Evolutionary conservation across 306 rosid species (phyloP).

Genomic region (Pyrus betulifolia): DNA sequence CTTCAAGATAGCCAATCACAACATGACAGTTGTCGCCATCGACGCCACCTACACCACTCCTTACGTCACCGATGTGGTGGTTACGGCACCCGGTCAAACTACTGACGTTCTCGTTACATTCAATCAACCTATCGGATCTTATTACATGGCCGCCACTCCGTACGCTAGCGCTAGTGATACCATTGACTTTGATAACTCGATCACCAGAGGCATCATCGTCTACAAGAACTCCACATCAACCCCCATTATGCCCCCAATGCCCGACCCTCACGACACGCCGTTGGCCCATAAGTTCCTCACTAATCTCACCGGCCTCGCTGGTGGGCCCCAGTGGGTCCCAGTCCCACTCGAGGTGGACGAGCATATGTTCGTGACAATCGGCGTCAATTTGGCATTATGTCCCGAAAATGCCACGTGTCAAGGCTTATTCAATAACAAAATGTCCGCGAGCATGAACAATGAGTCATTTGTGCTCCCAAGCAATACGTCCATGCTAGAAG

Average conservation of each 20-base stretch:
- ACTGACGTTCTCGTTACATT: slow-evolving; percentile 40
- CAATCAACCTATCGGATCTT: slow-evolving; percentile 33
- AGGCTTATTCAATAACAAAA: slow-evolving; percentile 1
- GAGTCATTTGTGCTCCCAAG: slow-evolving; percentile 48
- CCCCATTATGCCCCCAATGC: slow-evolving; percentile 43
- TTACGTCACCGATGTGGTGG: slow-evolving; percentile 37
- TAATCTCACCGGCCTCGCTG: slow-evolving; percentile 25
- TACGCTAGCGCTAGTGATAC: neutral
- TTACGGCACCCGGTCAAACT: slow-evolving; percentile 59
- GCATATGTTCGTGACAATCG: slow-evolving; percentile 45
- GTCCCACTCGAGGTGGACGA: slow-evolving; percentile 43
- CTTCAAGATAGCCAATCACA: slow-evolving; percentile 61
- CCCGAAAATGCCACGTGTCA: slow-evolving; percentile 16
- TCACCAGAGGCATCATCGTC: slow-evolving; percentile 30
- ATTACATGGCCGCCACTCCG: slow-evolving; percentile 55
- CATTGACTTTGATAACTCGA: neutral
- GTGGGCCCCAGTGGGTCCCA: slow-evolving; percentile 45
- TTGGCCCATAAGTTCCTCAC: slow-evolving; percentile 44
- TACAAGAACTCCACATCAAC: slow-evolving; percentile 13
- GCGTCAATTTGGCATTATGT: slow-evolving; percentile 26
- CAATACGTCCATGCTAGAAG: slow-evolving; percentile 41
- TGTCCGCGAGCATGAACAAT: slow-evolving; percentile 71
- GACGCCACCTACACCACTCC: slow-evolving; percentile 52
- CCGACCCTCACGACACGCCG: slow-evolving; percentile 30
- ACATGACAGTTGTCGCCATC: slow-evolving; percentile 47